Conservation (phyloP, 2,329 filamentous ascomycete genomes). For the Berkeleyomyces rouxiae region DNA sequence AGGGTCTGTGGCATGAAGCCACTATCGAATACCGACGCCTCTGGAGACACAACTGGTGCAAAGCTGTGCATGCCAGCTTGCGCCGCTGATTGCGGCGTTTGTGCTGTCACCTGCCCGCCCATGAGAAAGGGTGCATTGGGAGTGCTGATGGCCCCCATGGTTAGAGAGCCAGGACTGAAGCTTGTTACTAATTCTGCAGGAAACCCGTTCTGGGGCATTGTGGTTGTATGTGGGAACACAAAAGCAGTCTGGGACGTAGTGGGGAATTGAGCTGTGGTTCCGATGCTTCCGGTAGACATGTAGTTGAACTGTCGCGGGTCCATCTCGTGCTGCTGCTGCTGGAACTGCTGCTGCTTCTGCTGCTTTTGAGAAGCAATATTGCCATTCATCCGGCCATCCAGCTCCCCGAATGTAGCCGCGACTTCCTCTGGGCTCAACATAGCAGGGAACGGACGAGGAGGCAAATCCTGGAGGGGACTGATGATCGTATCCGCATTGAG, state of each 20-base stretch:
- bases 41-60: neutral
- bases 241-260: neutral
- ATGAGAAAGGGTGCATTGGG: neutral
- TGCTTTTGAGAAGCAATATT: neutral
- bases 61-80: neutral
- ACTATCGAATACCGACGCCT: neutral
- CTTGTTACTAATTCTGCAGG: neutral
- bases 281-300: neutral
- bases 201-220: neutral
- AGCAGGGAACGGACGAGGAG: conserved; percentile 22
- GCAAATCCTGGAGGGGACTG: conserved; percentile 46
- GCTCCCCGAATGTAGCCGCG: conserved; percentile 14
- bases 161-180: neutral
- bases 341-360: neutral
- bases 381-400: neutral
- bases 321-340: neutral
- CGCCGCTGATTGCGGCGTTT: conserved; percentile 3
- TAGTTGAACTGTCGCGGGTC: neutral
- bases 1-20: neutral
- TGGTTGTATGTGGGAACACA: neutral
- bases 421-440: neutral
- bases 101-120: neutral
- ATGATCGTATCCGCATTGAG: conserved; percentile 47
- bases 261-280: neutral
- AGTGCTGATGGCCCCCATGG: neutral